Conservation (phyloP, 2,329 filamentous ascomycete genomes). For the Endocalyx cinctus region DNA sequence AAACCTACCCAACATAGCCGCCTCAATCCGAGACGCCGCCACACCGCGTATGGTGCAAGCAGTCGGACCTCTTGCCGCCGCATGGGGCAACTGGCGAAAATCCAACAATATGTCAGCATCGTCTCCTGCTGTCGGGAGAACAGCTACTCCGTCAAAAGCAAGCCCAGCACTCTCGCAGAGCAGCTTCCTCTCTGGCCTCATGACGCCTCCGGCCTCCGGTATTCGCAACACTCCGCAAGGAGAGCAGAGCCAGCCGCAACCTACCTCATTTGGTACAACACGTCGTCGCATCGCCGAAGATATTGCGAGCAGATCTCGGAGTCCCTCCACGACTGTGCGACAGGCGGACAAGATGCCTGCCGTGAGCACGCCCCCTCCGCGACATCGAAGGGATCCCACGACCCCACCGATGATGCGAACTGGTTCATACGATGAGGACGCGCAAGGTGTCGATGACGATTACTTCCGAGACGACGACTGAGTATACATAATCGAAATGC, state of each 20-base stretch:
- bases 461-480: conserved; percentile 50
- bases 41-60: conserved; percentile 81
- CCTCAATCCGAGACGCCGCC: conserved; percentile 69
- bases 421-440: conserved; percentile 57
- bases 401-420: conserved; percentile 60
- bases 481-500: neutral
- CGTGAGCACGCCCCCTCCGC: conserved; percentile 39
- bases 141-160: conserved; percentile 57
- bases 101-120: conserved; percentile 49
- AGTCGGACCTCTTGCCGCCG: conserved; percentile 74
- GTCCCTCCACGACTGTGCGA: conserved; percentile 27
- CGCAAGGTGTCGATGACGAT: conserved; percentile 52
- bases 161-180: conserved; percentile 44
- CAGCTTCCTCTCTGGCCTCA: conserved; percentile 68
- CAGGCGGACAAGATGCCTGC: conserved; percentile 36
- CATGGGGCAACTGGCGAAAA: conserved; percentile 93
- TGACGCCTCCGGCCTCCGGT: conserved; percentile 83
- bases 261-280: conserved; percentile 59
- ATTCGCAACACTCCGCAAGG: conserved; percentile 56
- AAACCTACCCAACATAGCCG: conserved; percentile 70
- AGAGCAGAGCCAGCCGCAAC: conserved; percentile 40
- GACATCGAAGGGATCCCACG: conserved; percentile 38
- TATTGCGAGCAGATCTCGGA: conserved; percentile 34
- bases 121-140: conserved; percentile 36
- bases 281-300: conserved; percentile 52